phyloP scores from a whole-genome alignment of 1,284 basidiomycete genomes.

The Marasmius sp. region DNA sequence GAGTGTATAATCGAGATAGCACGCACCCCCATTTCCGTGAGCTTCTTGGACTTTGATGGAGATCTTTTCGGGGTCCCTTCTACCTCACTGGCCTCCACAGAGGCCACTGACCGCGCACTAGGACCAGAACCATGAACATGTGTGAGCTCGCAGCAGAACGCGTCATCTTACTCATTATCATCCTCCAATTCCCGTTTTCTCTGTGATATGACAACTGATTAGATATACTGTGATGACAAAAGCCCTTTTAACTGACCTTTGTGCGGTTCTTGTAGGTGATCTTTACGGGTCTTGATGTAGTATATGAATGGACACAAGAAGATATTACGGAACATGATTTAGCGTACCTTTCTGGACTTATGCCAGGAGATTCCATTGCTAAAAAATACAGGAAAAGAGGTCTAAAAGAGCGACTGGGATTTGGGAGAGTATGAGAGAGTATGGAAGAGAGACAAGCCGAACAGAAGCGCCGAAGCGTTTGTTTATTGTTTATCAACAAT shows the following conservation, averaged over 20 bases:
- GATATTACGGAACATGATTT: neutral
- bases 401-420: neutral
- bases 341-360: conserved; percentile 5
- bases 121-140: neutral
- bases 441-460: neutral
- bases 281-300: conserved; percentile 28
- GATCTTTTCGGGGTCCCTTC: conserved; percentile 3
- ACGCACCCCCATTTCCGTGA: conserved; percentile 13
- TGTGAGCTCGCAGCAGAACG: neutral
- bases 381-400: neutral
- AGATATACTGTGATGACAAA: neutral
- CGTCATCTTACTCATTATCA: conserved; percentile 18
- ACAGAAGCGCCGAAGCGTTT: neutral
- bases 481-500: neutral
- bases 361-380: conserved; percentile 5
- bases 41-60: conserved; percentile 4
- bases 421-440: neutral
- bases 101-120: conserved; percentile 1
- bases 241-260: conserved; percentile 33
- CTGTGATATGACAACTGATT: conserved; percentile 5
- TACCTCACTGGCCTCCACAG: conserved; percentile 4
- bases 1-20: neutral
- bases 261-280: conserved; percentile 40
- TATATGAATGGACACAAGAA: neutral
- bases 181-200: conserved; percentile 21